A percentile compares a stretch with the other conserved stretches of the same genome.
phyloP scores from a whole-genome alignment of 306 rosid species.

The Glycyrrhiza uralensis region DNA sequence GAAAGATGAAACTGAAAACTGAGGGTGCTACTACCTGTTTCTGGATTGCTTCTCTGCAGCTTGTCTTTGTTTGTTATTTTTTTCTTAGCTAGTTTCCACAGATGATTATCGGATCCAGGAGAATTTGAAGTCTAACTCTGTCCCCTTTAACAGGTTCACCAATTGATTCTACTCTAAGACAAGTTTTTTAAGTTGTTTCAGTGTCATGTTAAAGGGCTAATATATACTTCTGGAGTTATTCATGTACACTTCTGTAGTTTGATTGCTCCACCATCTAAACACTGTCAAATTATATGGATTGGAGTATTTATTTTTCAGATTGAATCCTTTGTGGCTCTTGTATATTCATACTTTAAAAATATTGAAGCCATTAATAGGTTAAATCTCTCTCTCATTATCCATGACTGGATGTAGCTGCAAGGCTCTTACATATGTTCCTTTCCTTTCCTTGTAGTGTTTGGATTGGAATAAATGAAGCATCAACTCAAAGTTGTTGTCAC shows the following conservation, averaged over 20 bases:
- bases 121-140: slow-evolving; percentile 20
- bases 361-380: neutral
- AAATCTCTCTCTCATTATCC: neutral
- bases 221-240: neutral
- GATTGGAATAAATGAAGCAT: slow-evolving; percentile 66
- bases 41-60: slow-evolving; percentile 27
- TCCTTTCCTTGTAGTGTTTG: slow-evolving; percentile 22
- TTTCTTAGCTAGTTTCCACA: neutral
- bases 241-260: neutral
- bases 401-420: neutral
- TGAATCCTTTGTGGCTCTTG: neutral
- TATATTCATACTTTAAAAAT: slow-evolving; percentile 1
- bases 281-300: neutral
- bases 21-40: slow-evolving; percentile 8
- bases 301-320: slow-evolving; percentile 11
- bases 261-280: neutral
- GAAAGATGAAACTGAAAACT: slow-evolving; percentile 13
- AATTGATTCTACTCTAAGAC: slow-evolving; percentile 9
- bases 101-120: slow-evolving; percentile 11
- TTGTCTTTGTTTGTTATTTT: neutral
- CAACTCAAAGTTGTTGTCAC: slow-evolving; percentile 44
- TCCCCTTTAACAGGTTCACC: slow-evolving; percentile 28
- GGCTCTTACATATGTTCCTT: slow-evolving; percentile 24
- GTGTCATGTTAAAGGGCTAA: neutral
- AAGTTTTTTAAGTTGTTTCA: neutral